Evolutionary conservation across 1,139 yeast species (phyloP).

Genomic region (Yamadazyma oceani): DNA sequence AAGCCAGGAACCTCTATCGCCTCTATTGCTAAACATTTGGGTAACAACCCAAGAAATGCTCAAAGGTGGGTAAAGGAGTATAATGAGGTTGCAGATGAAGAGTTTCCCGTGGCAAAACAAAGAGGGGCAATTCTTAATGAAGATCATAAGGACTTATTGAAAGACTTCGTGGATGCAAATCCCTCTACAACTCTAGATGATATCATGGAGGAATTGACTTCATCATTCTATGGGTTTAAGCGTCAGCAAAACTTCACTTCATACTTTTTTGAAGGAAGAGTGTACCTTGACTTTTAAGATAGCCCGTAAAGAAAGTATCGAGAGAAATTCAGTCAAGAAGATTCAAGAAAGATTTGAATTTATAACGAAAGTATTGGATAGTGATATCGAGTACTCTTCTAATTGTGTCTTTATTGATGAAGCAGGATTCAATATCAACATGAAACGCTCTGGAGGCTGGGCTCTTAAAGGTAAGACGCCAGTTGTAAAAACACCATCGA

Average conservation of each 20-base stretch:
- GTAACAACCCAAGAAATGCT: too few relatives aligned
- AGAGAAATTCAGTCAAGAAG: slow-evolving; percentile 6
- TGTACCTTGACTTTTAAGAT: slow-evolving; percentile 8
- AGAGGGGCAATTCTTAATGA: slow-evolving; percentile 8
- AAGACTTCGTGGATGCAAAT: slow-evolving; percentile 8
- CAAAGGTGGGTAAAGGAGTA: slow-evolving; percentile 12
- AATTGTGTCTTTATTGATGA: slow-evolving; percentile 14
- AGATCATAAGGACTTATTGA: slow-evolving; percentile 12
- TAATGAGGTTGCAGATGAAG: slow-evolving; percentile 9
- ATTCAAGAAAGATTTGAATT: slow-evolving; percentile 10
- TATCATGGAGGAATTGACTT: slow-evolving; percentile 6
- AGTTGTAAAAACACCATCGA: too few relatives aligned
- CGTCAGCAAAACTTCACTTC: slow-evolving; percentile 8
- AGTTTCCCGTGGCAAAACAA: slow-evolving; percentile 11
- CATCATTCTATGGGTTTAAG: slow-evolving; percentile 7
- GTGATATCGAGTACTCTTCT: slow-evolving; percentile 9
- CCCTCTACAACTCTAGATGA: slow-evolving; percentile 11
- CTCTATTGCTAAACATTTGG: too few relatives aligned
- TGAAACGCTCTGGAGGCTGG: slow-evolving; percentile 13
- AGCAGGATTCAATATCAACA: slow-evolving; percentile 14
- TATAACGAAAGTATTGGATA: slow-evolving; percentile 7
- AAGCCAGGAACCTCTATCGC: too few relatives aligned
- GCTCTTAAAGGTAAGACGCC: too few relatives aligned
- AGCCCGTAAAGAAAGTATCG: slow-evolving; percentile 7
- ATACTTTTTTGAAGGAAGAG: slow-evolving; percentile 10